Conservation (phyloP, 2,329 filamentous ascomycete species). For the Alternaria tenuissima region DNA sequence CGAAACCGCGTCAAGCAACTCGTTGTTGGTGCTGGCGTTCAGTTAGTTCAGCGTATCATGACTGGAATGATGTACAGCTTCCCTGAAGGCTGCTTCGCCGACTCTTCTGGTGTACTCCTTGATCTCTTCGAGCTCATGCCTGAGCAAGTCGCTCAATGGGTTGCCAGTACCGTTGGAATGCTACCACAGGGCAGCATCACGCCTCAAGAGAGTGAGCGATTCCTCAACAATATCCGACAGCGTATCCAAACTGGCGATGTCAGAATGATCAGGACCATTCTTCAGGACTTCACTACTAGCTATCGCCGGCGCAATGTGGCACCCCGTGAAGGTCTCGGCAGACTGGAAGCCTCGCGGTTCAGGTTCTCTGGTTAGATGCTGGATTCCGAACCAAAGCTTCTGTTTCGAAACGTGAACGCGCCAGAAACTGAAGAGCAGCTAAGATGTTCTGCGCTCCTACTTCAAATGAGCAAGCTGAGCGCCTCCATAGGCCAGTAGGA, state of each 20-base stretch:
- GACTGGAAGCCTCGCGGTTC: slow-evolving; percentile 86
- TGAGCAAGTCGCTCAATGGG: slow-evolving; percentile 79
- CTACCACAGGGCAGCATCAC: slow-evolving; percentile 78
- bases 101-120: slow-evolving; percentile 91
- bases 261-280: slow-evolving; percentile 79
- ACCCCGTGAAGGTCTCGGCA: slow-evolving; percentile 88
- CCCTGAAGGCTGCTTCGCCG: slow-evolving; percentile 92
- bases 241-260: slow-evolving; percentile 74
- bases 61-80: slow-evolving; percentile 99
- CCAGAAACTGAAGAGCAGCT: not conserved
- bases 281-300: slow-evolving; percentile 96
- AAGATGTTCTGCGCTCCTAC: not conserved
- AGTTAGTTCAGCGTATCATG: slow-evolving; percentile 85
- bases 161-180: slow-evolving; percentile 82
- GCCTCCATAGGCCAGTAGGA: not conserved
- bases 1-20: slow-evolving; percentile 77
- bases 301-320: slow-evolving; percentile 94
- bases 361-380: slow-evolving; percentile 66
- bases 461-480: not conserved
- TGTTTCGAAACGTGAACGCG: slow-evolving; percentile 7
- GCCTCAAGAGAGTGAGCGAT: slow-evolving; percentile 78
- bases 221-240: slow-evolving; percentile 82
- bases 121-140: slow-evolving; percentile 89
- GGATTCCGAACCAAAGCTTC: slow-evolving; percentile 14
- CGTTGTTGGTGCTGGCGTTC: slow-evolving; percentile 73